Evolutionary conservation across 345 rosid species (phyloP).

Genomic region (Rhodomyrtus tomentosa): DNA sequence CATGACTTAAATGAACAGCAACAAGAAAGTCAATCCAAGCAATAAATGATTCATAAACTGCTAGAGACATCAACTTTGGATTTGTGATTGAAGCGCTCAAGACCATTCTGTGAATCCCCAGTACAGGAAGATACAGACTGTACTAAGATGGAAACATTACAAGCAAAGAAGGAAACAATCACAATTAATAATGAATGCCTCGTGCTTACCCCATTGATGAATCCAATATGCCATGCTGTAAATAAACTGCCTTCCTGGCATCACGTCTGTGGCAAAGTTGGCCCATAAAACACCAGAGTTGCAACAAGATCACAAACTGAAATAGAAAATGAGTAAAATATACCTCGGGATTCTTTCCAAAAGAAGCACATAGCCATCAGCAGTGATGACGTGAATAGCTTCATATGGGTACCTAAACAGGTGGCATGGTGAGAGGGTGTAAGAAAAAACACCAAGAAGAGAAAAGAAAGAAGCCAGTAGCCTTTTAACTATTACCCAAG

Average conservation of each 20-base stretch:
- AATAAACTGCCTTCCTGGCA: slow-evolving; percentile 77
- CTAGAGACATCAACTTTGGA: neutral
- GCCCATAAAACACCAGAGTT: slow-evolving; percentile 9
- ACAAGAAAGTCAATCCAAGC: neutral
- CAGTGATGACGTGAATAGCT: slow-evolving; percentile 79
- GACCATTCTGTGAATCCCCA: neutral
- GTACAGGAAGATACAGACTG: neutral
- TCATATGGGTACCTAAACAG: slow-evolving; percentile 78
- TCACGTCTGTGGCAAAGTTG: slow-evolving; percentile 48
- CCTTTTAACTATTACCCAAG: slow-evolving; percentile 47
- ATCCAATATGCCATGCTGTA: slow-evolving; percentile 92
- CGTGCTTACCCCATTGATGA: slow-evolving; percentile 86
- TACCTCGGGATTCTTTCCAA: slow-evolving; percentile 97
- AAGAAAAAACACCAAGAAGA: neutral
- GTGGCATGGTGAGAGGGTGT: slow-evolving; percentile 3
- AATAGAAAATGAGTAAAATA: neutral
- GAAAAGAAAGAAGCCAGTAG: neutral
- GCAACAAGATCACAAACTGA: neutral
- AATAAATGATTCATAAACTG: neutral
- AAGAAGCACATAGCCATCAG: slow-evolving; percentile 91
- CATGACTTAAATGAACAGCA: neutral
- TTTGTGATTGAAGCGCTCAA: neutral
- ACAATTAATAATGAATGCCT: neutral
- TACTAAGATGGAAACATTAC: neutral
- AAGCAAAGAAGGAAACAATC: neutral